These are phyloP conservation scores for Chlorella sp. DNA, from an alignment of 139 green algal genomes.

Conservation along the genomic window DNA sequence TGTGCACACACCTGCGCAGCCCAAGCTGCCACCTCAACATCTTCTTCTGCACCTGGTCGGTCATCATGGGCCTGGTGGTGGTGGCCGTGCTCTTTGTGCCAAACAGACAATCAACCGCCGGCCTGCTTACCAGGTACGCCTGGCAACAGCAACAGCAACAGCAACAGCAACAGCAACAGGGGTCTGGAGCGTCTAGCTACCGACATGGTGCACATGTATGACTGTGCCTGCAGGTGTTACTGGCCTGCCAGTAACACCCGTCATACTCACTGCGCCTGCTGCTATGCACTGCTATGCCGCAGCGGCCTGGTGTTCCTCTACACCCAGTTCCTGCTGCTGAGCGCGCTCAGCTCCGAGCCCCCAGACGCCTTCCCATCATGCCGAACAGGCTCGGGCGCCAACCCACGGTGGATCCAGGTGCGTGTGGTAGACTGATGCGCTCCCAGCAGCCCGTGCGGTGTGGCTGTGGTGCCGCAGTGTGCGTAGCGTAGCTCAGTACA, in stretches of 20 bases:
- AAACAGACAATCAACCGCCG: conserved; percentile 39
- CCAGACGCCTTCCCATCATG: conserved; percentile 17
- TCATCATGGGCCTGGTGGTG: conserved; percentile 58
- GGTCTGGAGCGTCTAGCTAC: conserved; percentile 10
- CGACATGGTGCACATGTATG: background rate
- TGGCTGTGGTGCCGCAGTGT: too few species aligned
- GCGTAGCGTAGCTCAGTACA: too few species aligned
- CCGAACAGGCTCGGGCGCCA: conserved; percentile 13
- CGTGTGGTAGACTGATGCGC: background rate
- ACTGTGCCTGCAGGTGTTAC: background rate
- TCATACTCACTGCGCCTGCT: background rate
- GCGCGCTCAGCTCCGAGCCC: conserved; percentile 58
- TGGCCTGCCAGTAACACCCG: background rate
- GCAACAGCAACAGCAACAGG: too few species aligned
- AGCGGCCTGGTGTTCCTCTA: conserved; percentile 61
- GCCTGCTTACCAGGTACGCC: conserved; percentile 71
- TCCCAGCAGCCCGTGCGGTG: background rate
- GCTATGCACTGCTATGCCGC: conserved; percentile 7
- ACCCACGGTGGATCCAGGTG: conserved; percentile 16
- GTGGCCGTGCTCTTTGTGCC: conserved; percentile 54
- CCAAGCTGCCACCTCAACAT: conserved; percentile 68
- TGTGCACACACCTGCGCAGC: background rate
- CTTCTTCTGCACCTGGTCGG: conserved; percentile 73
- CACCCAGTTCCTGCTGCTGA: conserved; percentile 54
- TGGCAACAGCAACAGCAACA: too few species aligned